Percentiles rank a stretch among this genome's conserved stretches.
phyloP scores from a whole-genome alignment of 805 yeast species.

The Lipomyces orientalis region DNA sequence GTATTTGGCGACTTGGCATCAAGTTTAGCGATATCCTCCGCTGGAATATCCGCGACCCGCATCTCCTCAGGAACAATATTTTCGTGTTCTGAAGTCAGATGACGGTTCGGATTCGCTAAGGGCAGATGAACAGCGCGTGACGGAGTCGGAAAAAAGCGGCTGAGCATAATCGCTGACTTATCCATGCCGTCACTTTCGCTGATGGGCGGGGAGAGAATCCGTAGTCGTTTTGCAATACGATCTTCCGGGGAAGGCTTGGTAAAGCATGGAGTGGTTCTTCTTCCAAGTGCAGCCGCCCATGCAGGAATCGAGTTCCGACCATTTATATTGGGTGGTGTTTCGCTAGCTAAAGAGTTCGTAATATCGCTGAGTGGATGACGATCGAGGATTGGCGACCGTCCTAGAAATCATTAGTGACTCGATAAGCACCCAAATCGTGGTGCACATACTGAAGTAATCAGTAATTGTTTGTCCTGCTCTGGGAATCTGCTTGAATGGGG shows the following conservation, averaged over 20 bases:
- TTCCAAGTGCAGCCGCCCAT: background rate
- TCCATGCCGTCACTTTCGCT: background rate
- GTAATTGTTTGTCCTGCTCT: conserved; percentile 8
- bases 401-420: background rate
- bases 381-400: background rate
- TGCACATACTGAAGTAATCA: conserved; percentile 14
- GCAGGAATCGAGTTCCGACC: background rate
- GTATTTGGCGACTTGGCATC: background rate
- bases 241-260: conserved; percentile 1
- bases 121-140: background rate
- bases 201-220: background rate
- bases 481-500: conserved; percentile 7
- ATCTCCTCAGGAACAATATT: background rate
- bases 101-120: background rate
- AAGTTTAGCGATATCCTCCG: background rate
- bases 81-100: background rate
- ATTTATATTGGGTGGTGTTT: background rate
- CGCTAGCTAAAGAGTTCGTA: background rate
- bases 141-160: conserved; percentile 8
- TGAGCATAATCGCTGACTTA: conserved; percentile 5
- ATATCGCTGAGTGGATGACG: conserved; percentile 1
- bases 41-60: background rate
- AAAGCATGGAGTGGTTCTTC: background rate
- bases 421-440: background rate
- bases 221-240: conserved; percentile 7